phyloP scores from a whole-genome alignment of 23 red algal genomes.

The Gracilaria vermiculophylla region DNA sequence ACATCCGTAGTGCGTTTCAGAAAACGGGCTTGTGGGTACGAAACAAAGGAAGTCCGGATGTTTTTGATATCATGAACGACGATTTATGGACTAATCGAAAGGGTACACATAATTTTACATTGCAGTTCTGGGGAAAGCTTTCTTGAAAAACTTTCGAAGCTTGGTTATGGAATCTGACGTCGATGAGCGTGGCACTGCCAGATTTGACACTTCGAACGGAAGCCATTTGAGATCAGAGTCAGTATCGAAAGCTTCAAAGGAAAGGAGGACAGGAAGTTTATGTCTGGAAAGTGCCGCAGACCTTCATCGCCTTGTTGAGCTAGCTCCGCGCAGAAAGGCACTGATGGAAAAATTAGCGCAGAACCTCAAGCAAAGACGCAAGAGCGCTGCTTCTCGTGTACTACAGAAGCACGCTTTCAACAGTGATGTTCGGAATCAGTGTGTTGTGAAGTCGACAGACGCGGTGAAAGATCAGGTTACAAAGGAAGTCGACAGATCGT shows the following conservation, averaged over 20 bases:
- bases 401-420: too few species aligned
- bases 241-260: neutral
- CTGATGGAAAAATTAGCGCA: neutral
- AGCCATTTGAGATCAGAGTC: neutral
- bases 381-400: too few species aligned
- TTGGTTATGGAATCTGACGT: too few species aligned
- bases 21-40: neutral
- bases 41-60: neutral
- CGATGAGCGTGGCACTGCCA: neutral
- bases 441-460: too few species aligned
- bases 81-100: too few species aligned
- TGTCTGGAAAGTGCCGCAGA: neutral
- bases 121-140: neutral
- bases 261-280: neutral
- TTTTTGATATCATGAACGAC: neutral
- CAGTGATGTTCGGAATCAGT: too few species aligned
- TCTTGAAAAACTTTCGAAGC: neutral
- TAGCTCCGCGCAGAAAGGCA: neutral
- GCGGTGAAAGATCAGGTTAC: too few species aligned
- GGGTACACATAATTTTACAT: neutral
- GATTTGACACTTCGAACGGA: neutral
- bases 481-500: too few species aligned
- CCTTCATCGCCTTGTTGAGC: neutral
- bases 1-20: neutral
- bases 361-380: too few species aligned